Evolutionary conservation across 148 eudicot genomes (phyloP), one percentile per base, ranked within the genome.

Genomic region (Vaccinium darrowii): DNA sequence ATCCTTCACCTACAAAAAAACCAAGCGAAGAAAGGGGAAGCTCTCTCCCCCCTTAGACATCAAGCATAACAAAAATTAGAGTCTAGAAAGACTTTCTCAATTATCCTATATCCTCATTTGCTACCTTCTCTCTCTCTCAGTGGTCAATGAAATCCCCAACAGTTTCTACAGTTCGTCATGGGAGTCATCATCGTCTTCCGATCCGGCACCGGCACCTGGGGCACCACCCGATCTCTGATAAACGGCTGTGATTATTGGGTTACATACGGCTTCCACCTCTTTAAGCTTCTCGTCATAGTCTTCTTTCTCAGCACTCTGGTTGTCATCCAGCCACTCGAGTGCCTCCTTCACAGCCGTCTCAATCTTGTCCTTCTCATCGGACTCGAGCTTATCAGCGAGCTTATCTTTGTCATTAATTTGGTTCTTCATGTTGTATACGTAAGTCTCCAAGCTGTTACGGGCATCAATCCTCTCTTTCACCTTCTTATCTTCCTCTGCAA

Each of bases 321-420:
- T 91, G 52, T 89, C 92, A n/a, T 89, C 92, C 18, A 91, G 65
- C 92, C 92, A 91, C 84, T 90, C 91, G 4, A 90, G 86, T 8
- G 91, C 91, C 76, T 89, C 92, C 86, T 90, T 89, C 12, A 84
- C 81, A 0, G 91, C 92, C 0, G 87, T 80, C 85, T 90, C 92
- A 30, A 90, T 90, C 87, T 89, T 90, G 11, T 90, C 91, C 86
- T 90, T 90, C 82, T 90, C 92, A 50, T 90, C 92, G 10, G 88
- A 49, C 76, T 89, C 91, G 1, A 91, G 88, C 88, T 91, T 91
- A 80, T 91, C 91, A 0, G 91, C 90, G 19, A 91, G 86, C 85
- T 89, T 91, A 83, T 89, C 91, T 52, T 87, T 86, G 86, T 91
- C 92, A 19, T 50, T 83, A 49, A 91, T 80, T 69, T 87, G 90